phyloP scores from a whole-genome alignment of 1,139 yeast genomes.

The Protomyces inundatus region DNA sequence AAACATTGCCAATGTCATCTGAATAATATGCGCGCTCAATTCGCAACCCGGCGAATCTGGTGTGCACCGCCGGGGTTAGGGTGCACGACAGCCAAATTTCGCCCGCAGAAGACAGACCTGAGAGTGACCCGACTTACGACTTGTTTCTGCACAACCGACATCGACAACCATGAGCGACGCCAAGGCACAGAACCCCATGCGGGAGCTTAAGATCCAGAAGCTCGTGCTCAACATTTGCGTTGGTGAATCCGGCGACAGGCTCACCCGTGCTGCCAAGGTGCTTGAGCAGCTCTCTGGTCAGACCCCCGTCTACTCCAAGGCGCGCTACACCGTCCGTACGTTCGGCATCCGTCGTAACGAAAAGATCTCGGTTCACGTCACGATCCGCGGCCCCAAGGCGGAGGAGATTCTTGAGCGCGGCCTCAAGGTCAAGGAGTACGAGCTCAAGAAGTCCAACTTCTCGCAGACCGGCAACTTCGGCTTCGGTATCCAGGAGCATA shows the following conservation, averaged over 20 bases:
- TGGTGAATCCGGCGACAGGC: constrained; percentile 99
- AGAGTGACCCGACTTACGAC: too few species aligned
- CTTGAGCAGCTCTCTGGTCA: constrained; percentile 99
- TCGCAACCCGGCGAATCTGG: background rate
- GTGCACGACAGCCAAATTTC: too few species aligned
- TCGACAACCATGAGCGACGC: constrained; percentile 20
- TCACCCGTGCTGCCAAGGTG: constrained; percentile 99
- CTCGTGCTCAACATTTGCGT: constrained; percentile 99
- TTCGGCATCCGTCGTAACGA: constrained; percentile 99
- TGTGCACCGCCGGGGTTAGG: background rate
- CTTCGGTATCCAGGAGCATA: constrained; percentile 99
- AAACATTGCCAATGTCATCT: background rate
- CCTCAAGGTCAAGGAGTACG: constrained; percentile 98
- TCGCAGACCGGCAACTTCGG: constrained; percentile 99
- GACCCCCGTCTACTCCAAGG: constrained; percentile 99
- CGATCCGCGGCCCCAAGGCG: constrained; percentile 99
- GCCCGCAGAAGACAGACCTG: too few species aligned
- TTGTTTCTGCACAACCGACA: too few species aligned
- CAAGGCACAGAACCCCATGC: constrained; percentile 70
- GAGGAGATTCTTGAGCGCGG: constrained; percentile 99
- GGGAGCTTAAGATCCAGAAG: constrained; percentile 98
- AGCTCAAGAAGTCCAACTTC: constrained; percentile 88
- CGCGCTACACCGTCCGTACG: constrained; percentile 99
- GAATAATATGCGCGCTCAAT: background rate
- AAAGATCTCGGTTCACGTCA: constrained; percentile 98